phyloP scores from a whole-genome alignment of 805 yeast genomes.

The Spathaspora gorwiae region DNA sequence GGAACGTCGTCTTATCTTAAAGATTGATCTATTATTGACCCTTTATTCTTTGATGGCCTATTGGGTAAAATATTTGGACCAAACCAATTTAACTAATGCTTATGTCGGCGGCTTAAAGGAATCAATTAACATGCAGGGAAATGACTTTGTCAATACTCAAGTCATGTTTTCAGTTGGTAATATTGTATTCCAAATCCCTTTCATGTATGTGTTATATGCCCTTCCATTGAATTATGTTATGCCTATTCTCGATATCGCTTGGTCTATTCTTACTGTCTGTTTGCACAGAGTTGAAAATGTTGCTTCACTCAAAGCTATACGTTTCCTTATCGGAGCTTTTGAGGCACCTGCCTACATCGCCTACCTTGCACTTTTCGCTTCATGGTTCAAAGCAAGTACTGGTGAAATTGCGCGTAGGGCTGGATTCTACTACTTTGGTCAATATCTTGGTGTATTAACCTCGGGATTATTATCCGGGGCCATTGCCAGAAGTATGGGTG shows the following conservation, averaged over 20 bases:
- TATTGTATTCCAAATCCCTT: conserved; percentile 59
- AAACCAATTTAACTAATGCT: conserved; percentile 58
- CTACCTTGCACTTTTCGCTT: conserved; percentile 45
- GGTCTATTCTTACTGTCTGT: conserved; percentile 64
- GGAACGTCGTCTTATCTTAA: conserved; percentile 25
- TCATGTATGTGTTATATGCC: conserved; percentile 52
- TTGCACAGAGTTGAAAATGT: conserved; percentile 47
- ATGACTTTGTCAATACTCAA: conserved; percentile 58
- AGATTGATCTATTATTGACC: conserved; percentile 29
- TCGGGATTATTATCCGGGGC: conserved; percentile 62
- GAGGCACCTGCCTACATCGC: conserved; percentile 55
- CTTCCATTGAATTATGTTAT: conserved; percentile 50
- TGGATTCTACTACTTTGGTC: conserved; percentile 59
- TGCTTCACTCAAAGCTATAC: conserved; percentile 50
- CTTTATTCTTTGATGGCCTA: conserved; percentile 39
- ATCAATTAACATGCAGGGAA: conserved; percentile 53
- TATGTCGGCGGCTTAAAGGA: conserved; percentile 62
- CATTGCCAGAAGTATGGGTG: conserved; percentile 43
- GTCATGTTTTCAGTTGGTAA: conserved; percentile 57
- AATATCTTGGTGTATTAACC: conserved; percentile 56
- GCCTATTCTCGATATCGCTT: conserved; percentile 55
- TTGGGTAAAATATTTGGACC: conserved; percentile 67
- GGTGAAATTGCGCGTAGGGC: conserved; percentile 59
- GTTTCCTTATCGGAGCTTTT: conserved; percentile 65
- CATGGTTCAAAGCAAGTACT: conserved; percentile 26